Evolutionary conservation across 176 grass and related monocot species (phyloP), one percentile per base, ranked within the genome.

Genomic region (Tillandsia fasciculata): DNA sequence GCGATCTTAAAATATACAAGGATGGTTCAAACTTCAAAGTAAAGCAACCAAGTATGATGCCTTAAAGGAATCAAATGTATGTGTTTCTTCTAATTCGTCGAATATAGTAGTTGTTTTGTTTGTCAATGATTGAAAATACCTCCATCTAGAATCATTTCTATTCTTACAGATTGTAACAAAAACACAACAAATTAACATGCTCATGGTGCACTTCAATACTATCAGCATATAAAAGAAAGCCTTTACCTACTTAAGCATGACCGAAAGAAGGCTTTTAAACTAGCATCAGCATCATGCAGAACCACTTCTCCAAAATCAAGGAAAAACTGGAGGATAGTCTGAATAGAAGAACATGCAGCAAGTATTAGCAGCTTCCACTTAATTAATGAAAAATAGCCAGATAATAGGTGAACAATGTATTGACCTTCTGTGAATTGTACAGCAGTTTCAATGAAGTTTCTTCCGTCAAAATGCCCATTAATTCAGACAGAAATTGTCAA

Each of bases 251-350:
- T 96, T 80, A 96, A 85, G 84, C 94, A 97, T 85, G 89, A 86
- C 63, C 79, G 83, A 70, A 97, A 92, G 80, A 86, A 92, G 63
- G 86, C 79, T 73, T 64, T 87, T 54, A 97, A 82, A 74, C 86
- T 97, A 77, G 83, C 83, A 87, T 97, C 94, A 50, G 86, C 80
- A 84, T 97, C 94, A 51, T 97, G 89, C 42, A 97, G 72, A 33
- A 92, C 93, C 3, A 83, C 93, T 81, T 97, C 89, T 64, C 93
- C 93, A 85, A 97, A 97, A 68, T 97, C 93, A 74, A 92, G 75
- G 72, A 97, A 97, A 86, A 97, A 97, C 73, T 92, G 93, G 75
- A 97, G 69, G 72, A 97, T 92, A 8, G 79, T 92, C 93, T 97
- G 86, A 12, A 64, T 27, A 74, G 56, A 13, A 72, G 29, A 76